Percentiles rank a stretch among this genome's conserved stretches.
phyloP scores from a whole-genome alignment of 441 rosid species.

The Brassica hybrid region DNA sequence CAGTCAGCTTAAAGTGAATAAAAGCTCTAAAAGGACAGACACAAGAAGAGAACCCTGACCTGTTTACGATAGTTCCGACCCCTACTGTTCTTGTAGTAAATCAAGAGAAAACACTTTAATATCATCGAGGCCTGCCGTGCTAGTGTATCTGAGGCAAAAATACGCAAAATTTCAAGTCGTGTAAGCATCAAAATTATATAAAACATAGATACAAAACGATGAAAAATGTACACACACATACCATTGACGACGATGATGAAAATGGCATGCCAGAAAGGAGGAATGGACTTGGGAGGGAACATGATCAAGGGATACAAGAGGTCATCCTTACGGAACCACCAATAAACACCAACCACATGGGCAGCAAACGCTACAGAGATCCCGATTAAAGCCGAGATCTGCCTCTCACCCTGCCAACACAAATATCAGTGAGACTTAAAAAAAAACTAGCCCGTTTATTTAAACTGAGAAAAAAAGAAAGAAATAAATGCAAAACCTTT shows the following conservation, averaged over 20 bases:
- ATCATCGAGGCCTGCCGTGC: slow-evolving; percentile 67
- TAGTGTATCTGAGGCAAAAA: slow-evolving; percentile 56
- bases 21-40: background rate
- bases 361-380: slow-evolving; percentile 48
- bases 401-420: slow-evolving; percentile 62
- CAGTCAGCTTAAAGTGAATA: slow-evolving; percentile 13
- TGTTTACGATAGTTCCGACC: slow-evolving; percentile 64
- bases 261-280: slow-evolving; percentile 76
- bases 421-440: slow-evolving; percentile 31
- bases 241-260: slow-evolving; percentile 67
- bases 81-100: slow-evolving; percentile 64
- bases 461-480: background rate
- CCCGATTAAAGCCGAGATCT: slow-evolving; percentile 50
- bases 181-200: slow-evolving; percentile 30
- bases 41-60: slow-evolving; percentile 43
- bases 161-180: slow-evolving; percentile 18
- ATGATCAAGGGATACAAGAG: slow-evolving; percentile 59
- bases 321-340: slow-evolving; percentile 64
- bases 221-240: slow-evolving; percentile 43
- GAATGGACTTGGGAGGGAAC: slow-evolving; percentile 68
- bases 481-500: slow-evolving; percentile 44
- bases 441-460: slow-evolving; percentile 12
- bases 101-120: slow-evolving; percentile 57
- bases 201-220: background rate
- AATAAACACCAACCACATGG: slow-evolving; percentile 61